Base-by-base conservation (phyloP, 257 asterid genomes). In the Ajuga chamaepitys region DNA sequence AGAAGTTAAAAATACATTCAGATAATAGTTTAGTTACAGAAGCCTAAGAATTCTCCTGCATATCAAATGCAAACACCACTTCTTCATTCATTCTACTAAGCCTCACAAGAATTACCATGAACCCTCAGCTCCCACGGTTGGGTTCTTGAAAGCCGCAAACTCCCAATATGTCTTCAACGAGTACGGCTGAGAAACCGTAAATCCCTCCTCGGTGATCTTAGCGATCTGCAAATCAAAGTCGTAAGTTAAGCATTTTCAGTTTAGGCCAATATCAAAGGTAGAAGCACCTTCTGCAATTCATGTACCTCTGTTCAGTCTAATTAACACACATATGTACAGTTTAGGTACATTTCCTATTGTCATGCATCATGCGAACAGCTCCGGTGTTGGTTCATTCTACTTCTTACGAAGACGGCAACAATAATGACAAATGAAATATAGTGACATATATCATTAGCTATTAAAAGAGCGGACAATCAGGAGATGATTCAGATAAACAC, bases 201-300 rank as follows among this genome's bases (percentile, higher is more conserved):
- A 80, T 0, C 95, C 97, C 68, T 81, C 98, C 67, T 87, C 97
- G 0, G 98, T 88, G 79, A 92, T 87, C 74, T 87, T 89, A 3
- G 90, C 95, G 25, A 92, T 85, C 98, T 92, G 87, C 79, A 75
- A n/a, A n/a, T n/a, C n/a, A 3, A 48, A 30, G 24, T 52, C 32
- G 11, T 9, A 13, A 52, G 59, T 10, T 12, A 5, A 12, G 9
- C 9, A 8, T 40, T 40, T 40, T 40, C 17, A 1, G 4, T 9
- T 45, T 41, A 16, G 52, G 16, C 16, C 0, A 17, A 42, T 42
- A 14, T 11, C 52, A n/a, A 45, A 45, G 52, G 16, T 48, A 20
- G 50, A 64, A 48, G 0, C 61, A 20, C 37, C 61, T 51, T 34
- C 51, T 20, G 14, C 24, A 12, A 20, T 59, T 40, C 22, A 45